Evolutionary conservation across 345 rosid genomes (phyloP), one percentile per base, ranked within the genome.

Genomic region (Psidium friedrichsthalianum): DNA sequence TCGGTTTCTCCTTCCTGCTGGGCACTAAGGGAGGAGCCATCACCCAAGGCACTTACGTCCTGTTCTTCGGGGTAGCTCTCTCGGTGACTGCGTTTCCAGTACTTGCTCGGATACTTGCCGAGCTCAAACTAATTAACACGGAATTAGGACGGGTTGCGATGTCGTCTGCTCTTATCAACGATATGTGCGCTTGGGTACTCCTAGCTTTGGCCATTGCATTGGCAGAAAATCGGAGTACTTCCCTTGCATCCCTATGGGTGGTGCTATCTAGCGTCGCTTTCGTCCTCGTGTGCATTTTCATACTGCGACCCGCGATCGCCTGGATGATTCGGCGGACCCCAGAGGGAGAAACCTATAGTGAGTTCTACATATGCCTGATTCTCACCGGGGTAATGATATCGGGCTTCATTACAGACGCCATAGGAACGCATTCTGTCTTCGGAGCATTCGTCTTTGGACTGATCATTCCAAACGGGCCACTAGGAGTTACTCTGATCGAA

Each of bases 11-110:
- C 47, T 91, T 90, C 89, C 15, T 94, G 24, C 82, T 93, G 82
- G 90, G 83, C 29, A 82, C 86, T 20, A 24, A 24, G 15, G 18
- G 86, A 0, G 69, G 89, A 0, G 56, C 64, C 21, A 85, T 87
- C 82, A 83, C 85, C 27, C 92, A 90, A 83, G 95, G 94, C 13
- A 95, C 98, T 12, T 93, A 85, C 83, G 85, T 93, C 51, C 93
- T 97, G 32, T 97, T 96, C 93, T 93, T 97, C 0, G 98, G 99
- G 16, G 96, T 97, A 54, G 94, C 98, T 8, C 96, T 95, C 64
- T 97, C 99, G 2, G 96, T 95, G 88, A 97, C 99, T 1, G 96
- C 99, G 5, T 97, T 97, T 85, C 99, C 99, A 0, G 98, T 97
- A 47, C 96, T 97, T 6, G 96, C 99, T 2, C 90, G 98, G 82